Evolutionary conservation across 2,329 filamentous ascomycete species (phyloP).

Genomic region (Penicillium expansum): DNA sequence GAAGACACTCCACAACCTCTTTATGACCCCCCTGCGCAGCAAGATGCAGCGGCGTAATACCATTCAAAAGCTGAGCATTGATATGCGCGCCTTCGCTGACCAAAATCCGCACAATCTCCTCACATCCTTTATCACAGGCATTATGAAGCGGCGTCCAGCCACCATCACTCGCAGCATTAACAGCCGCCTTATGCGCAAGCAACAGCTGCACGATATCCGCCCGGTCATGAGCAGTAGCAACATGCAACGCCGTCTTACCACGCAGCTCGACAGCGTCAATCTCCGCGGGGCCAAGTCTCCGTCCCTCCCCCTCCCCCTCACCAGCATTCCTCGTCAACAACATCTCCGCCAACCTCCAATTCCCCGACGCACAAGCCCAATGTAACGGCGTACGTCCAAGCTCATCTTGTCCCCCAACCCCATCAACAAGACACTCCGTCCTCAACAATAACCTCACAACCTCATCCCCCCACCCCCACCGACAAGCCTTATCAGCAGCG

Average conservation of each 20-base stretch:
- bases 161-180: conserved; percentile 50
- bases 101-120: conserved; percentile 46
- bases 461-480: conserved; percentile 46
- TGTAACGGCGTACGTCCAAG: conserved; percentile 54
- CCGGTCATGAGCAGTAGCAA: conserved; percentile 48
- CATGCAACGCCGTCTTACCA: conserved; percentile 50
- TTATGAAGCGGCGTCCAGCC: conserved; percentile 55
- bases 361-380: conserved; percentile 59
- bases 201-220: conserved; percentile 41
- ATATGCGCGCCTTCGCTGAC: conserved; percentile 38
- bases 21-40: conserved; percentile 41
- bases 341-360: conserved; percentile 50
- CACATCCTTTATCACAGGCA: conserved; percentile 52
- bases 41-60: conserved; percentile 41
- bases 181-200: conserved; percentile 45
- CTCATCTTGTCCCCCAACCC: conserved; percentile 41
- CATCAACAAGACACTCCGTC: conserved; percentile 43
- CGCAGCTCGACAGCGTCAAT: conserved; percentile 44
- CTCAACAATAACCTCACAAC: conserved; percentile 43
- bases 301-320: conserved; percentile 12
- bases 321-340: conserved; percentile 39
- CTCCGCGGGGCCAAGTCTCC: conserved; percentile 28
- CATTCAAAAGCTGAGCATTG: conserved; percentile 40
- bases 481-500: conserved; percentile 45
- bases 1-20: conserved; percentile 36